phyloP scores from a whole-genome alignment of 805 yeast genomes.

The Yarrowia sp. region DNA sequence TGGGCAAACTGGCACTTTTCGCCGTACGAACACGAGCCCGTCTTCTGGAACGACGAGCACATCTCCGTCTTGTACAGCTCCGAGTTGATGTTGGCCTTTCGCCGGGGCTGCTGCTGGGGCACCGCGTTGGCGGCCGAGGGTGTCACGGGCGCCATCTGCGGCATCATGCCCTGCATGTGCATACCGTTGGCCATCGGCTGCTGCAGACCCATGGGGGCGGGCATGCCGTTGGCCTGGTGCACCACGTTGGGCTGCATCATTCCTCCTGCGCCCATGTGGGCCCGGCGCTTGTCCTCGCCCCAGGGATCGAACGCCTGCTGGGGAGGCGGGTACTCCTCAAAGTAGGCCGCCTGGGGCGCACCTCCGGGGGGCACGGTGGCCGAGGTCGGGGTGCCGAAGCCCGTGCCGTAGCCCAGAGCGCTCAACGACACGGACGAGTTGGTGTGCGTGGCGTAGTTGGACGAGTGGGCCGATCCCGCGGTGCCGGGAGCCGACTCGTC shows the following conservation, averaged over 20 bases:
- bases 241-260: constrained; percentile 20
- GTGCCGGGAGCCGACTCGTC: constrained; percentile 14
- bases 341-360: constrained; percentile 26
- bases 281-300: constrained; percentile 34
- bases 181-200: neutral
- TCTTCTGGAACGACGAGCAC: constrained; percentile 76
- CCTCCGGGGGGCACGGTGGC: constrained; percentile 26
- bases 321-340: constrained; percentile 18
- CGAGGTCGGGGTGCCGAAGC: constrained; percentile 14
- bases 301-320: constrained; percentile 38
- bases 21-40: constrained; percentile 82
- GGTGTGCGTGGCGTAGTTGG: constrained; percentile 23
- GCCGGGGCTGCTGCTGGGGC: constrained; percentile 44
- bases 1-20: constrained; percentile 95
- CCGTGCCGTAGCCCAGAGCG: constrained; percentile 25
- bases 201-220: constrained; percentile 9
- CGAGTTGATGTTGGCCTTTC: constrained; percentile 55
- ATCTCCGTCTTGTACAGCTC: constrained; percentile 88
- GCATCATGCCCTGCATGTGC: constrained; percentile 21
- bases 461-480: constrained; percentile 26
- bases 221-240: constrained; percentile 20
- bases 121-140: constrained; percentile 12
- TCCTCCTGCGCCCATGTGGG: neutral
- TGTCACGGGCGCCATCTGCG: constrained; percentile 21
- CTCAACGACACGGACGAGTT: constrained; percentile 32